Percentiles rank a stretch among this genome's conserved stretches.
These are phyloP conservation scores for Bolboschoenus planiculmis DNA, from an alignment of 176 grass and related monocot genomes.

Conservation along the genomic window DNA sequence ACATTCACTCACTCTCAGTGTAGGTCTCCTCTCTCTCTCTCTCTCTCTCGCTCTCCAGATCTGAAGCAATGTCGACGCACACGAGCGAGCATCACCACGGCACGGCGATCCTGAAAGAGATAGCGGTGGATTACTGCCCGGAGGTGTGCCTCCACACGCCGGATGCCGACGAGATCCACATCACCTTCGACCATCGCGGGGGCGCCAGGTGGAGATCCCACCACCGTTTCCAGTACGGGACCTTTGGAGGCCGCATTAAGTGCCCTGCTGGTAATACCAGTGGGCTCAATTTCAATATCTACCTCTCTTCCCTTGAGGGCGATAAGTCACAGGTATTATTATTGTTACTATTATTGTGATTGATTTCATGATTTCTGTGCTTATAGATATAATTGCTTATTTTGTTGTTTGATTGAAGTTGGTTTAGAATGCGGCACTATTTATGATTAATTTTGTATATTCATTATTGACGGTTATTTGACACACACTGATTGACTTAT, in stretches of 20 bases:
- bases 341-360: not conserved
- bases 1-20: too few relatives aligned
- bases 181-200: constrained; percentile 54
- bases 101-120: constrained; percentile 30
- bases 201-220: constrained; percentile 49
- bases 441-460: not conserved
- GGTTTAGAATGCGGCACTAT: not conserved
- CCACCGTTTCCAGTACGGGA: constrained; percentile 38
- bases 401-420: not conserved
- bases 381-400: not conserved
- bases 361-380: not conserved
- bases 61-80: not conserved
- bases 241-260: constrained; percentile 33
- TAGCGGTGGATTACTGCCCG: constrained; percentile 55
- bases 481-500: too few relatives aligned
- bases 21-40: not conserved
- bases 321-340: constrained; percentile 20
- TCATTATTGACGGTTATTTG: not conserved
- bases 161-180: constrained; percentile 41
- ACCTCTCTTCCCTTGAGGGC: constrained; percentile 63
- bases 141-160: constrained; percentile 30
- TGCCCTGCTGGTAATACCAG: constrained; percentile 37
- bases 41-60: not conserved
- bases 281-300: constrained; percentile 71
- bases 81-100: constrained; percentile 28